Conservation (phyloP, 2,329 filamentous ascomycete genomes). For the Cordyceps militaris region DNA sequence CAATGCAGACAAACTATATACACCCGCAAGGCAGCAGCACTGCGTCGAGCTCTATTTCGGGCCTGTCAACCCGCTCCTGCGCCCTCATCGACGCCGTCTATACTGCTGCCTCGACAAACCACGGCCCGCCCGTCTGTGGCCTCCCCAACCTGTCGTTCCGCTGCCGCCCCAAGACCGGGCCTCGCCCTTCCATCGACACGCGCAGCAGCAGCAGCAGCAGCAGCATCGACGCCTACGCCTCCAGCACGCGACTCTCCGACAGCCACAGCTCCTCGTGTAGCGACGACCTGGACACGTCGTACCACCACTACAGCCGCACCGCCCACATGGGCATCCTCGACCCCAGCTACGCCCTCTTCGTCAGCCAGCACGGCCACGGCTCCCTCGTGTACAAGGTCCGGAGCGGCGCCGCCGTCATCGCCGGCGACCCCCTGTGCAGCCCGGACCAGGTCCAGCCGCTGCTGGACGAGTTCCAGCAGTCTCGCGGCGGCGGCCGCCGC, state of each 20-base stretch:
- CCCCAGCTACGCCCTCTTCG: slow-evolving; percentile 17
- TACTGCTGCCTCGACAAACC: neutral
- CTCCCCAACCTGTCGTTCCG: slow-evolving; percentile 7
- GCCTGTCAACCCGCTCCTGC: slow-evolving; percentile 4
- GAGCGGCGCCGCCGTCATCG: slow-evolving; percentile 15
- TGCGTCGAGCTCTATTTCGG: slow-evolving; percentile 9
- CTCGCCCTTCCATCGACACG: neutral
- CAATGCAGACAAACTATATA: slow-evolving; percentile 7
- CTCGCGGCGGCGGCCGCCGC: slow-evolving; percentile 3
- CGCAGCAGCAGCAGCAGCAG: neutral
- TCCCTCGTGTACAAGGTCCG: slow-evolving; percentile 17
- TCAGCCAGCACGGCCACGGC: slow-evolving; percentile 15
- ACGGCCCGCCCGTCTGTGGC: neutral
- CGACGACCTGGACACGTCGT: slow-evolving; percentile 11
- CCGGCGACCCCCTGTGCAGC: slow-evolving; percentile 17
- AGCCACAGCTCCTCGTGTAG: slow-evolving; percentile 1
- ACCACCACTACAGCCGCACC: slow-evolving; percentile 16
- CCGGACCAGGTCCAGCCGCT: slow-evolving; percentile 10
- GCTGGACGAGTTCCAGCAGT: slow-evolving; percentile 16
- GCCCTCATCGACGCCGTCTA: slow-evolving; percentile 9
- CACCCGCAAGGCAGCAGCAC: neutral
- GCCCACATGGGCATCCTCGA: slow-evolving; percentile 21
- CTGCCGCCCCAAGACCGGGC: slow-evolving; percentile 1
- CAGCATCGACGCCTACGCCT: slow-evolving; percentile 3
- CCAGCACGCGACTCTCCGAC: neutral